These are phyloP conservation scores for Brachypodium distachyon DNA, from an alignment of 202 grass and related monocot genomes.

Conservation along the genomic window DNA sequence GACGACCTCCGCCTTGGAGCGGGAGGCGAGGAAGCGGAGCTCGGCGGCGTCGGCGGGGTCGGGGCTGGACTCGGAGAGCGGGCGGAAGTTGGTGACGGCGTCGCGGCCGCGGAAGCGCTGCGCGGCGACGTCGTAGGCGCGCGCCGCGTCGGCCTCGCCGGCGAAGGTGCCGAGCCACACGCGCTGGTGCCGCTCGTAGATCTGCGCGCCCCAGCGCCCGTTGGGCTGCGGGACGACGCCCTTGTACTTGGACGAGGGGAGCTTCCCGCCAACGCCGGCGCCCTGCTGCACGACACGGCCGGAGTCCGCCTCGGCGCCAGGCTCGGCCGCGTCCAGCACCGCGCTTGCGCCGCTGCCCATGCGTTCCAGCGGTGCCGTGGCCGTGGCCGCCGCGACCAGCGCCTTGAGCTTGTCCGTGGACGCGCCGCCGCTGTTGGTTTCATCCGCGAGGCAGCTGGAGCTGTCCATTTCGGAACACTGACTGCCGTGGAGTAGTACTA, in stretches of 20 bases:
- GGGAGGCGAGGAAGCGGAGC: conserved; percentile 51
- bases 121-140: conserved; percentile 72
- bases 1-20: conserved; percentile 78
- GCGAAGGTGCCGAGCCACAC: conserved; percentile 88
- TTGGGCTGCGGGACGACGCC: conserved; percentile 95
- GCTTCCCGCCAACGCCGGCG: conserved; percentile 23
- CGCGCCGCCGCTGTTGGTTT: conserved; percentile 1
- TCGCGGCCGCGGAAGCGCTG: conserved; percentile 84
- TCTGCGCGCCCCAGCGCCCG: conserved; percentile 90
- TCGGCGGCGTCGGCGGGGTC: conserved; percentile 40
- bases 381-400: not conserved
- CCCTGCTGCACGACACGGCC: not conserved
- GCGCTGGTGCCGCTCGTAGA: conserved; percentile 93
- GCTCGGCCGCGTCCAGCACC: conserved; percentile 39
- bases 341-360: conserved; percentile 50
- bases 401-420: conserved; percentile 43
- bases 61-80: conserved; percentile 39
- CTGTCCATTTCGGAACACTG: conserved; percentile 27
- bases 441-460: conserved; percentile 40
- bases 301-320: conserved; percentile 36
- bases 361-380: conserved; percentile 1
- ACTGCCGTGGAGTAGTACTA: no score
- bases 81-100: conserved; percentile 76
- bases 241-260: conserved; percentile 71
- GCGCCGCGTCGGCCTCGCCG: conserved; percentile 46